Base-by-base conservation (phyloP, 108 stramenopile genomes). In the Cyclostephanos tholiformis region DNA sequence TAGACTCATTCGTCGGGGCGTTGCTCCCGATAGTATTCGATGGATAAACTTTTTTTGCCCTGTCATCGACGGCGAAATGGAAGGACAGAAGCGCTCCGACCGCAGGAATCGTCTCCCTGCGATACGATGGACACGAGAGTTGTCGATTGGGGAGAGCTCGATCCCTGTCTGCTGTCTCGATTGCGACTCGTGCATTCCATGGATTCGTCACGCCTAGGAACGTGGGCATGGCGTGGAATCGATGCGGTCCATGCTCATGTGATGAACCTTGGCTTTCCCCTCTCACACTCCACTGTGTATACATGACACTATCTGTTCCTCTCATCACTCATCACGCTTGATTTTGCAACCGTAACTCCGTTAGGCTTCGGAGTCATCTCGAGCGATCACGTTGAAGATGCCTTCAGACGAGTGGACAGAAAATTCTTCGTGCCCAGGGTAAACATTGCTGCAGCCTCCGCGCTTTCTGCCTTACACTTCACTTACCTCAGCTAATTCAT, bases 351-450 rank as follows among this genome's bases (percentile, higher is more conserved):
- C 27, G 8, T 57, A 23, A 51, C 62, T 55, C 41, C 22, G 46
- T 62, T 46, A 86, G 85, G 76, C 32, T 91, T 89, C 74, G 88
- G 83, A 39, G 82, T 93, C 19, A 91, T 95, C 77, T 79, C 87
- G 23, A 87, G 84, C 32, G 81, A 73, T 46, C 69, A 79, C 27
- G 84, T 95, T 3, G 91, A 93, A 69, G 62, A 72, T 41, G 91
- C 72, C 11, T 95, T 95, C 59, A 90, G 91, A 12, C 74, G 67
- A 41, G 94, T 93, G 11, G 94, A 95, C 76, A 90, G 94, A 5
- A 77, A 74, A 69, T 84, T 85, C 75, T 95, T 95, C 76, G 91
- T 95, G 67, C 94, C 94, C 1, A 71, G 76, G 82, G 93, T 91
- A 85, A 74, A 87, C 58, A 30, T 7, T 0, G 17, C 12, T 14